Percentiles rank a stretch among this genome's conserved stretches.
phyloP scores from a whole-genome alignment of 2,329 filamentous ascomycete genomes.

The Emmonsiellopsis sp. region DNA sequence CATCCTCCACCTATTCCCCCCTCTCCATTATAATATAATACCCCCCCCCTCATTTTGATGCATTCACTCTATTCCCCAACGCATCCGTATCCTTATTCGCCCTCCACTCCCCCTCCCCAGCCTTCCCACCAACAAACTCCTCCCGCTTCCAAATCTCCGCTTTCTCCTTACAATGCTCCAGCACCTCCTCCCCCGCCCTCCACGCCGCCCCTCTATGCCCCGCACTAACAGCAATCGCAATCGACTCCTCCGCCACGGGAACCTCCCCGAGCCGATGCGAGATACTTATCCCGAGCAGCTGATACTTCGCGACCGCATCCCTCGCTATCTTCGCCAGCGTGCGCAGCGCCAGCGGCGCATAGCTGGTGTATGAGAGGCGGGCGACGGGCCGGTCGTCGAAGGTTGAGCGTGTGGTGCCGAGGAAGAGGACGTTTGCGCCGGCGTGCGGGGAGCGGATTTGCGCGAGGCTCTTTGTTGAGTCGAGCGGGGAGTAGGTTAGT shows the following conservation, averaged over 20 bases:
- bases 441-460: slow-evolving; percentile 33
- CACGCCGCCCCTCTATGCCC: slow-evolving; percentile 79
- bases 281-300: slow-evolving; percentile 65
- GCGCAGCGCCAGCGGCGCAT: slow-evolving; percentile 34
- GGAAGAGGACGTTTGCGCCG: slow-evolving; percentile 39
- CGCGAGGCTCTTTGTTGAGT: slow-evolving; percentile 24
- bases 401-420: slow-evolving; percentile 37
- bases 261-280: slow-evolving; percentile 78
- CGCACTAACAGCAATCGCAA: slow-evolving; percentile 76
- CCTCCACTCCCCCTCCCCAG: slow-evolving; percentile 66
- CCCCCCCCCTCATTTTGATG: neutral
- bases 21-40: too few relatives aligned
- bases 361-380: slow-evolving; percentile 37
- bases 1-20: too few relatives aligned
- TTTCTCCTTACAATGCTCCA: slow-evolving; percentile 75
- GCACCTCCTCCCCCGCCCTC: slow-evolving; percentile 76
- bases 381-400: slow-evolving; percentile 33
- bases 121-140: slow-evolving; percentile 63
- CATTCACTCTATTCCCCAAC: slow-evolving; percentile 28
- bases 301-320: slow-evolving; percentile 47
- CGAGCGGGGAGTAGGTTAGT: slow-evolving; percentile 33
- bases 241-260: slow-evolving; percentile 85
- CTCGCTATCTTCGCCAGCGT: slow-evolving; percentile 31
- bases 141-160: slow-evolving; percentile 97
- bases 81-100: slow-evolving; percentile 68